Conservation (phyloP, 345 rosid species). For the Ailanthus altissimus region DNA sequence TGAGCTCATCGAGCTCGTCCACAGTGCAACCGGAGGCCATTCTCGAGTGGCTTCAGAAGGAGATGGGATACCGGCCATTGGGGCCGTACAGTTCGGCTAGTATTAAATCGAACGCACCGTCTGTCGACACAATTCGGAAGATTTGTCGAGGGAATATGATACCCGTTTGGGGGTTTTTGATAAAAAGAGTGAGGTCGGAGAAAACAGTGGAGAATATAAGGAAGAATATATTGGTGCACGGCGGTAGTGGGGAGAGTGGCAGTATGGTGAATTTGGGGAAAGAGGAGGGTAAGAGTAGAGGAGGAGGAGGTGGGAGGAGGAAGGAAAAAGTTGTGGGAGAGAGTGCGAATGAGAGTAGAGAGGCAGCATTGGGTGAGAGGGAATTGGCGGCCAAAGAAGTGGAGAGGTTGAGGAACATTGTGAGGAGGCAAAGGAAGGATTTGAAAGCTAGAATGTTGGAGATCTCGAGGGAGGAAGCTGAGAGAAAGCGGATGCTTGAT, state of each 20-base stretch:
- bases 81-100: constrained; percentile 62
- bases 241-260: constrained; percentile 40
- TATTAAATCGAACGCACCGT: constrained; percentile 58
- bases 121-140: constrained; percentile 65
- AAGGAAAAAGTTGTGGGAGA: constrained; percentile 49
- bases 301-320: constrained; percentile 48
- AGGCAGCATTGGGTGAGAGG: constrained; percentile 67
- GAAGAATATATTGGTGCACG: constrained; percentile 78
- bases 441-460: constrained; percentile 86
- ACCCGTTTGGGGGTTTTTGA: constrained; percentile 66
- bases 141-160: constrained; percentile 88
- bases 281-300: constrained; percentile 51
- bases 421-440: constrained; percentile 84
- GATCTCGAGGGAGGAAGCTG: constrained; percentile 89
- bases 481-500: constrained; percentile 90
- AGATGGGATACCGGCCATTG: constrained; percentile 80
- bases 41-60: constrained; percentile 82
- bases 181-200: constrained; percentile 81
- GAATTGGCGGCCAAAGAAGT: constrained; percentile 74
- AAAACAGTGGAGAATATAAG: constrained; percentile 74
- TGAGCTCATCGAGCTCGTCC: constrained; percentile 39
- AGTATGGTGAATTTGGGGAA: constrained; percentile 42
- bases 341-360: constrained; percentile 56
- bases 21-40: constrained; percentile 72
- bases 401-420: constrained; percentile 72